Evolutionary conservation across 2,329 filamentous ascomycete genomes (phyloP).

Genomic region (Hymenoscyphus albidus): DNA sequence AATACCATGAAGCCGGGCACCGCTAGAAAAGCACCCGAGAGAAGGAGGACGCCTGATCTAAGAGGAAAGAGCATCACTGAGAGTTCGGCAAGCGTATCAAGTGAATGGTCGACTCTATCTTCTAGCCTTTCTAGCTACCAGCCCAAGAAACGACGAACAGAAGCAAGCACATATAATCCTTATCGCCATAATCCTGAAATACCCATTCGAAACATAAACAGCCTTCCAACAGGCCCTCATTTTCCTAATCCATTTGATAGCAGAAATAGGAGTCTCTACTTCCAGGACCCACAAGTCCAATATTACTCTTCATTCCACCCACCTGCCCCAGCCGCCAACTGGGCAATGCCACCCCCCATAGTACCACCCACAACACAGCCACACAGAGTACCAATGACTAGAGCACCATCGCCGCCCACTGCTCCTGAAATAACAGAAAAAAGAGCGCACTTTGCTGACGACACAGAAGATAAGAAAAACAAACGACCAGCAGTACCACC

Average conservation of each 20-base stretch:
- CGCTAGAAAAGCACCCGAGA: not conserved
- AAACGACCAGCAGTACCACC: not conserved
- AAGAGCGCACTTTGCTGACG: slow-evolving; percentile 1
- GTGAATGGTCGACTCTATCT: not conserved
- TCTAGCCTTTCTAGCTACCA: not conserved
- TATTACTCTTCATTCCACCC: not conserved
- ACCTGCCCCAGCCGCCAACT: not conserved
- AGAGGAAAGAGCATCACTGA: not conserved
- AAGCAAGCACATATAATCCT: not conserved
- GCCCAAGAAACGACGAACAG: not conserved
- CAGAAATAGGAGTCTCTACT: not conserved
- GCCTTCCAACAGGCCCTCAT: not conserved
- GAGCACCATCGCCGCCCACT: not conserved
- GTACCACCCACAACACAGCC: too few species aligned
- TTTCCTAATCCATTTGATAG: not conserved
- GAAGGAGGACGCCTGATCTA: not conserved
- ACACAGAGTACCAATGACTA: too few species aligned
- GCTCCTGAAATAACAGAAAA: not conserved
- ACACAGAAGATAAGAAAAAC: not conserved
- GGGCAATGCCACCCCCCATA: too few species aligned
- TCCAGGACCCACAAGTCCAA: not conserved
- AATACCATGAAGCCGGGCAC: not conserved
- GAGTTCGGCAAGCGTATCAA: not conserved
- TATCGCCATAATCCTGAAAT: not conserved
- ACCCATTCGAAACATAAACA: not conserved